These are phyloP conservation scores for Fomitopsis pinicola DNA, from an alignment of 1,284 basidiomycete species.

Conservation along the genomic window DNA sequence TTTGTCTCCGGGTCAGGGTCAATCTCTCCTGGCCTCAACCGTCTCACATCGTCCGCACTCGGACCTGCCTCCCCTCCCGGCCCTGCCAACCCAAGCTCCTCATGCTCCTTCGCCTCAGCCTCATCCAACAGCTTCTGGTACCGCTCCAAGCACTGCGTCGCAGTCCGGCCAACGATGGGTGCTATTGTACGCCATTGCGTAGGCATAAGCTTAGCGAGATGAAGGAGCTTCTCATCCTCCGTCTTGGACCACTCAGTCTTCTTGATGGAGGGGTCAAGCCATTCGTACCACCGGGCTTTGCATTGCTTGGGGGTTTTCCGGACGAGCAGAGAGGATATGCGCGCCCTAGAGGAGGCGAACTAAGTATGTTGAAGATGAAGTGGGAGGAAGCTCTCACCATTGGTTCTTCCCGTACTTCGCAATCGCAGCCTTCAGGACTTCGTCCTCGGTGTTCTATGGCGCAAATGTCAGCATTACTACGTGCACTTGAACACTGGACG, in stretches of 20 bases:
- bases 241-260: slow-evolving; percentile 99
- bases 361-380: slow-evolving; percentile 2
- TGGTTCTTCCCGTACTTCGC: slow-evolving; percentile 98
- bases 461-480: slow-evolving; percentile 12
- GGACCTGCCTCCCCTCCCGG: slow-evolving; percentile 79
- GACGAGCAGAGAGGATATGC: slow-evolving; percentile 96
- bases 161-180: slow-evolving; percentile 98
- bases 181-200: slow-evolving; percentile 99
- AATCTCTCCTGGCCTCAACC: slow-evolving; percentile 92
- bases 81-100: slow-evolving; percentile 87
- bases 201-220: slow-evolving; percentile 98
- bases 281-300: slow-evolving; percentile 99
- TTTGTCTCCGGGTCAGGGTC: slow-evolving; percentile 99
- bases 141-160: slow-evolving; percentile 96
- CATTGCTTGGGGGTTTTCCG: slow-evolving; percentile 99
- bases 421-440: slow-evolving; percentile 95
- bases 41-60: slow-evolving; percentile 86
- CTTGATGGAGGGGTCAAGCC: slow-evolving; percentile 99
- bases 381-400: slow-evolving; percentile 50
- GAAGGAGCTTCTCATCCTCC: slow-evolving; percentile 98
- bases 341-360: slow-evolving; percentile 62
- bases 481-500: background rate
- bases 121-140: slow-evolving; percentile 98
- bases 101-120: slow-evolving; percentile 92
- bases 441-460: slow-evolving; percentile 87